phyloP scores from a whole-genome alignment of 2,329 filamentous ascomycete species.

The Phialophora chinensis region DNA sequence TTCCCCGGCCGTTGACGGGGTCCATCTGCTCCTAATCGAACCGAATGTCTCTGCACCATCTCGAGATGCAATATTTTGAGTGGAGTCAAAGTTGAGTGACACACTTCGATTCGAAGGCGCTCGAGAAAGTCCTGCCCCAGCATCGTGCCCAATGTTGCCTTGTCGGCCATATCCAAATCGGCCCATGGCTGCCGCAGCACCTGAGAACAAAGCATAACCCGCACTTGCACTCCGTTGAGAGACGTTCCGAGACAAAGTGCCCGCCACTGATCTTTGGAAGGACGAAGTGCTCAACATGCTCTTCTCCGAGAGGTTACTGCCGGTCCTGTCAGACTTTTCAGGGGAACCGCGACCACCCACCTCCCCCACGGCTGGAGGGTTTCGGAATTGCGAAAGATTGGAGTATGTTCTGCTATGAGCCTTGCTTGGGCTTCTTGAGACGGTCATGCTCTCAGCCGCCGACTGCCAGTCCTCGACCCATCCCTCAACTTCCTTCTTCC shows the following conservation, averaged over 20 bases:
- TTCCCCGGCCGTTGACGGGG: slow-evolving; percentile 24
- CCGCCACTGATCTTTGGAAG: slow-evolving; percentile 47
- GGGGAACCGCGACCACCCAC: slow-evolving; percentile 37
- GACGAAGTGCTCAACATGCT: slow-evolving; percentile 40
- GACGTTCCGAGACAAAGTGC: slow-evolving; percentile 37
- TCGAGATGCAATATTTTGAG: slow-evolving; percentile 8
- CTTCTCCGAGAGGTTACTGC: slow-evolving; percentile 63
- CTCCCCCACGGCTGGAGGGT: slow-evolving; percentile 35
- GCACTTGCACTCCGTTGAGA: slow-evolving; percentile 39
- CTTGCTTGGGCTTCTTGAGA: slow-evolving; percentile 39
- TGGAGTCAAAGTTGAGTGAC: slow-evolving; percentile 32
- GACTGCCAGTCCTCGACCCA: slow-evolving; percentile 42
- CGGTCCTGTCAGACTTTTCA: slow-evolving; percentile 60
- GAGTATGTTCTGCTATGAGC: slow-evolving; percentile 38
- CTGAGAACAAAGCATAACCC: slow-evolving; percentile 38
- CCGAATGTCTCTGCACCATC: slow-evolving; percentile 31
- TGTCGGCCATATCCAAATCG: slow-evolving; percentile 25
- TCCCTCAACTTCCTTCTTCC: slow-evolving; percentile 40
- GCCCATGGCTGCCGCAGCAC: slow-evolving; percentile 39
- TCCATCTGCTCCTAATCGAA: slow-evolving; percentile 28
- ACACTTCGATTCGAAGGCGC: slow-evolving; percentile 38
- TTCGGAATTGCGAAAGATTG: slow-evolving; percentile 37
- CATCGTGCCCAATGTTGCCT: slow-evolving; percentile 6
- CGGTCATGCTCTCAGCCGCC: slow-evolving; percentile 38
- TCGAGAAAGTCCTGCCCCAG: slow-evolving; percentile 23